Evolutionary conservation across 495 filamentous ascomycete species (phyloP).

Genomic region (Alectoria sarmentosa): DNA sequence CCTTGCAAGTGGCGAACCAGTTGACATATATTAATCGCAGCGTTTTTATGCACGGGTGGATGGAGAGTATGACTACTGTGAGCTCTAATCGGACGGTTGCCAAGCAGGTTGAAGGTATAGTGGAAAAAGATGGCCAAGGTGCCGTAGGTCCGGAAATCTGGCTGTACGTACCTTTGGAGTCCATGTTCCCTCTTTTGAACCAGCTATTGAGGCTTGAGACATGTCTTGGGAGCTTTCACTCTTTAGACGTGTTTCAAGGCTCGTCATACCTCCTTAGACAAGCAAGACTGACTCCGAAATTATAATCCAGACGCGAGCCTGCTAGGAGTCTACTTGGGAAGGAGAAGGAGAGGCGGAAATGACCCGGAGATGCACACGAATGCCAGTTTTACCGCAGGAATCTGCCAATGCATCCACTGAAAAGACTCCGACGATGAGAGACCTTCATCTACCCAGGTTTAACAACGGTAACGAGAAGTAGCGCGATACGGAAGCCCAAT

Average conservation of each 20-base stretch:
- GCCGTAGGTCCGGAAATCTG: constrained; percentile 51
- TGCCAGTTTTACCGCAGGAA: no score
- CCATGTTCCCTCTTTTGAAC: no score
- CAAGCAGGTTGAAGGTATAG: constrained; percentile 52
- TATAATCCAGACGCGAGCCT: no score
- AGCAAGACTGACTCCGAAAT: no score
- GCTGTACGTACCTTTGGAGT: no score
- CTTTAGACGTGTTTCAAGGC: no score
- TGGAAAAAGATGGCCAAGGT: constrained; percentile 41
- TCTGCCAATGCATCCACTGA: background rate
- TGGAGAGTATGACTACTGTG: constrained; percentile 50
- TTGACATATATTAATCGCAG: constrained; percentile 57
- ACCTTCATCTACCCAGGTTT: background rate
- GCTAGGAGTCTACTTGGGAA: constrained; percentile 61
- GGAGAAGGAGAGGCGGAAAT: constrained; percentile 40
- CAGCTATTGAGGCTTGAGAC: no score
- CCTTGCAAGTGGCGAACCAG: constrained; percentile 35
- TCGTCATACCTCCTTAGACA: no score
- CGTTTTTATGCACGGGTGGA: constrained; percentile 67
- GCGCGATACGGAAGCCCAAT: background rate
- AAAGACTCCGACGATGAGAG: background rate
- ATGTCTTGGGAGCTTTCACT: no score
- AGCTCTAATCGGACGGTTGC: constrained; percentile 59
- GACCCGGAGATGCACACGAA: background rate
- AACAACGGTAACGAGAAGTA: background rate